phyloP scores from a whole-genome alignment of 2,329 filamentous ascomycete genomes.

The Colletotrichum shisoi region DNA sequence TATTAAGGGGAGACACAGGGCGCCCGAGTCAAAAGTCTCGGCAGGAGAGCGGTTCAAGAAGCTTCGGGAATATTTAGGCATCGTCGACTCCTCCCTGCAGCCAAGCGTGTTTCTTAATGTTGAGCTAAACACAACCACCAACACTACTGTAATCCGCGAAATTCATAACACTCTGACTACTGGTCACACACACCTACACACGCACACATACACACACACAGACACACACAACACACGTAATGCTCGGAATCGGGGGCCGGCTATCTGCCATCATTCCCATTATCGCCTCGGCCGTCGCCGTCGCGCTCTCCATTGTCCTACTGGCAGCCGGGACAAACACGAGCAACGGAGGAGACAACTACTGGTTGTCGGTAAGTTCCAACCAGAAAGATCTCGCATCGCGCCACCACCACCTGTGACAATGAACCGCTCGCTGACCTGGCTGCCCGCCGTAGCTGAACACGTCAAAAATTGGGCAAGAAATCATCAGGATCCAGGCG shows the following conservation, averaged over 20 bases:
- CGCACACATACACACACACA: too few relatives aligned
- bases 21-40: not conserved
- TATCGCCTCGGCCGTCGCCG: constrained; percentile 29
- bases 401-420: rapidly evolving
- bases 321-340: constrained; percentile 30
- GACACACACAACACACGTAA: not conserved
- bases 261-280: constrained; percentile 34
- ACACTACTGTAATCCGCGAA: not conserved
- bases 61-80: not conserved
- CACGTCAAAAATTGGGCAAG: constrained; percentile 38
- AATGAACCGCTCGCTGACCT: too few relatives aligned
- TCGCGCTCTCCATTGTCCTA: constrained; percentile 50
- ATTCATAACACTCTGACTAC: not conserved
- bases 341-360: constrained; percentile 26
- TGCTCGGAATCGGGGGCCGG: constrained; percentile 34
- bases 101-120: not conserved
- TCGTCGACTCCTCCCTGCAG: not conserved
- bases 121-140: not conserved
- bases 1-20: constrained; percentile 26
- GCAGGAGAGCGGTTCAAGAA: not conserved
- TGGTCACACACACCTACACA: too few relatives aligned
- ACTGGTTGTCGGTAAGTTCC: constrained; percentile 34
- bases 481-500: constrained; percentile 38
- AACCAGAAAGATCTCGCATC: rapidly evolving
- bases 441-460: constrained; percentile 33